These are phyloP conservation scores for Zygoascus meyerae DNA, from an alignment of 1,139 yeast genomes.

Conservation along the genomic window DNA sequence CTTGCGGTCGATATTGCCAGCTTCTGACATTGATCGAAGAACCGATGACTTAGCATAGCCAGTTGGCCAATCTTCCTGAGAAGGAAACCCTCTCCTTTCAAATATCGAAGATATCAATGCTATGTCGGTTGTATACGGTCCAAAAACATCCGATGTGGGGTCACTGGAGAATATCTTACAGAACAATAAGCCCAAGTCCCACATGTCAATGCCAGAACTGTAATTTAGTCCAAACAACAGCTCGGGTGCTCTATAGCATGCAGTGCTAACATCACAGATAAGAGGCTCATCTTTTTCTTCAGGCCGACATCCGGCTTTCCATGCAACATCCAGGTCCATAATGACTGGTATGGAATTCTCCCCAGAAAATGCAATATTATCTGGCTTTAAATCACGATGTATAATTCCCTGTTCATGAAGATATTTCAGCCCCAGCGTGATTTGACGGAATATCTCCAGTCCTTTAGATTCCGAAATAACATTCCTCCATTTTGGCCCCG, in stretches of 20 bases:
- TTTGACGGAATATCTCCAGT: constrained; percentile 36
- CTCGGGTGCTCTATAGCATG: constrained; percentile 81
- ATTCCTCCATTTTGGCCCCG: constrained; percentile 27
- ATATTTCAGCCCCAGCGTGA: constrained; percentile 46
- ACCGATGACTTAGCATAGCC: constrained; percentile 40
- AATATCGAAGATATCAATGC: constrained; percentile 59
- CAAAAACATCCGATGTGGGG: constrained; percentile 39
- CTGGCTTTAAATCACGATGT: constrained; percentile 84
- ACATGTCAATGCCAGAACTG: constrained; percentile 61
- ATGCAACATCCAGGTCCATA: constrained; percentile 75
- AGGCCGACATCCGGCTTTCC: constrained; percentile 24
- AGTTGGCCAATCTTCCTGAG: constrained; percentile 41
- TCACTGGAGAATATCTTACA: constrained; percentile 45
- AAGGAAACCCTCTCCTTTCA: constrained; percentile 64
- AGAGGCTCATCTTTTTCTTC: constrained; percentile 46
- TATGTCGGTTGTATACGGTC: constrained; percentile 50
- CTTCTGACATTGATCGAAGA: constrained; percentile 21
- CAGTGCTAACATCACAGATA: constrained; percentile 67
- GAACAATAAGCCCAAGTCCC: constrained; percentile 70
- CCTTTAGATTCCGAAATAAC: constrained; percentile 27
- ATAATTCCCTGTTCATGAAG: constrained; percentile 60
- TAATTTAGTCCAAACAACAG: constrained; percentile 69
- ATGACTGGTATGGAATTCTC: constrained; percentile 32
- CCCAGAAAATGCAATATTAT: constrained; percentile 53
- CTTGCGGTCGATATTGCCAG: too few species aligned